These are phyloP conservation scores for Phytophthora pluvialis DNA, from an alignment of 352 stramenopile species.

Conservation along the genomic window DNA sequence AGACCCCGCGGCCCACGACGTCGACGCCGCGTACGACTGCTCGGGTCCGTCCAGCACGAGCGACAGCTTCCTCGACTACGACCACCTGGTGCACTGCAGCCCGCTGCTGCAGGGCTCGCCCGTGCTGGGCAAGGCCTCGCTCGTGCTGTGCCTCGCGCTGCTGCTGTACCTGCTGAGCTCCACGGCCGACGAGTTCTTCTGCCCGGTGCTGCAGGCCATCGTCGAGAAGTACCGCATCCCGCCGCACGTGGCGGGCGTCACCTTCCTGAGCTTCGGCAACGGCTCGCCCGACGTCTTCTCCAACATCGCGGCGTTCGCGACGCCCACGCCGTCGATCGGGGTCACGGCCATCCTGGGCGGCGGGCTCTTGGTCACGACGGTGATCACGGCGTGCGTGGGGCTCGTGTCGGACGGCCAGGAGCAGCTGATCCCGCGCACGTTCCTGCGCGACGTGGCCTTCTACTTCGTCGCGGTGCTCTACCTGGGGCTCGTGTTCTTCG, in stretches of 20 bases:
- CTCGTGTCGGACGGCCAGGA: constrained; percentile 72
- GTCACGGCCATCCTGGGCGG: constrained; percentile 75
- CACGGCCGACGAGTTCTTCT: constrained; percentile 87
- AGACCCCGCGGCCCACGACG: constrained; percentile 3
- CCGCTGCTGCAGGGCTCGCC: constrained; percentile 50
- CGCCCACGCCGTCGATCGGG: constrained; percentile 67
- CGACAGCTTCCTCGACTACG: constrained; percentile 73
- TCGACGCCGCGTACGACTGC: constrained; percentile 35
- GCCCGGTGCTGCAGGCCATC: constrained; percentile 72
- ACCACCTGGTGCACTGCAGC: constrained; percentile 65
- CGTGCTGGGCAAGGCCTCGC: constrained; percentile 38
- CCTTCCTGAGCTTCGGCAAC: constrained; percentile 85
- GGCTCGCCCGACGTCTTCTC: constrained; percentile 82
- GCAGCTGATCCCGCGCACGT: constrained; percentile 81
- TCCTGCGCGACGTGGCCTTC: constrained; percentile 73
- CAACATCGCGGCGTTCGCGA: constrained; percentile 78
- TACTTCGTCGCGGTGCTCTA: constrained; percentile 79
- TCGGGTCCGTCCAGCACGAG: constrained; percentile 26
- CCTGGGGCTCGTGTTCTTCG: constrained; percentile 72
- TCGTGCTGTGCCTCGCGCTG: constrained; percentile 60
- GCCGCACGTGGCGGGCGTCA: constrained; percentile 75
- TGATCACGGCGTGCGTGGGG: constrained; percentile 75
- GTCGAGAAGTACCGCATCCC: constrained; percentile 82
- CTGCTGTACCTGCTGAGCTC: constrained; percentile 83
- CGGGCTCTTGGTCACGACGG: constrained; percentile 77